Evolutionary conservation across 202 grass and related monocot species (phyloP).

Genomic region (Setaria italica): DNA sequence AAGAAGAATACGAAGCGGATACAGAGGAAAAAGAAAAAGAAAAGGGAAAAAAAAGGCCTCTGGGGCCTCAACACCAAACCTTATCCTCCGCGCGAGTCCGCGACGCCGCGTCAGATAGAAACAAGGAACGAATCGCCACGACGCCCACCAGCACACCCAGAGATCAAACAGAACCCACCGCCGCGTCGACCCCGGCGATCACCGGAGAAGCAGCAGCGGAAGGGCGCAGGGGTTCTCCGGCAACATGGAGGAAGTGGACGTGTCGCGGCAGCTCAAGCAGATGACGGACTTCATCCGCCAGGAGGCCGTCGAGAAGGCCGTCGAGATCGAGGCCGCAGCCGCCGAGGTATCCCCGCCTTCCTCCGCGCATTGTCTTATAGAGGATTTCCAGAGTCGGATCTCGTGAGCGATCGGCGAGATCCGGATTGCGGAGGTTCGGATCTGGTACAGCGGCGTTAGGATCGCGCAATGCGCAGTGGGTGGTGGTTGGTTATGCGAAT

Average conservation of each 20-base stretch:
- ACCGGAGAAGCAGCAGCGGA: background rate
- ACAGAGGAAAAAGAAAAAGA: background rate
- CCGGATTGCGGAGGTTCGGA: conserved; percentile 33
- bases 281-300: conserved; percentile 77
- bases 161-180: conserved; percentile 30
- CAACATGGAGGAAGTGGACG: conserved; percentile 62
- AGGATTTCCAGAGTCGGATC: background rate
- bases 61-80: background rate
- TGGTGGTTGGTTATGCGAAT: background rate
- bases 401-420: conserved; percentile 19
- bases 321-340: conserved; percentile 74
- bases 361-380: background rate
- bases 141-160: background rate
- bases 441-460: conserved; percentile 28
- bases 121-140: conserved; percentile 41
- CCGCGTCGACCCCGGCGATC: conserved; percentile 35
- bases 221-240: background rate
- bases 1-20: background rate
- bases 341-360: conserved; percentile 54
- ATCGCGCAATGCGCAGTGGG: background rate
- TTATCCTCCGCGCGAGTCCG: background rate
- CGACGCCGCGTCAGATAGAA: conserved; percentile 14
- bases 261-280: conserved; percentile 68
- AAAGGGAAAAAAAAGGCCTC: too few species aligned
- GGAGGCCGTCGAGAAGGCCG: conserved; percentile 78